These are phyloP conservation scores for Nakataea oryzae DNA, from an alignment of 2,329 filamentous ascomycete genomes.

Conservation along the genomic window DNA sequence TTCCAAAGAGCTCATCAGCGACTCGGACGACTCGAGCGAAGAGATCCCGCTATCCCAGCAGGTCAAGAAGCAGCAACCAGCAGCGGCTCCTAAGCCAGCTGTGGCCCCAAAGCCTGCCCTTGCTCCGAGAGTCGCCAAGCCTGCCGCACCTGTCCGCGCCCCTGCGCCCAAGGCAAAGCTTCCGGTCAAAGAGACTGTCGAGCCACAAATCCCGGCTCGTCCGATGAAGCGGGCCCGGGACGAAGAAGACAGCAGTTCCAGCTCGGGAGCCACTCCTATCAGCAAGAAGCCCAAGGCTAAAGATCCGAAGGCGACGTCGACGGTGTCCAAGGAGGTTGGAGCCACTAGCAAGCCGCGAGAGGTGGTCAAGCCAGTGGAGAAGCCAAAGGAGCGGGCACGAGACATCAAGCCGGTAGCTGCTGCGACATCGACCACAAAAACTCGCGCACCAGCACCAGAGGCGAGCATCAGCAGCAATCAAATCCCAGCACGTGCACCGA, in stretches of 20 bases:
- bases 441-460: constrained; percentile 8
- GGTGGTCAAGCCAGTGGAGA: neutral
- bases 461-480: constrained; percentile 4
- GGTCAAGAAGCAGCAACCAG: constrained; percentile 16
- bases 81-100: constrained; percentile 6
- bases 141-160: constrained; percentile 1
- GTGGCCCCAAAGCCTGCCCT: constrained; percentile 9
- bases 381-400: neutral
- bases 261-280: constrained; percentile 42
- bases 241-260: constrained; percentile 46
- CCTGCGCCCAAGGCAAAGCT: constrained; percentile 2
- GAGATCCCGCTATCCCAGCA: constrained; percentile 25
- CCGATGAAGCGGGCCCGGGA: constrained; percentile 43
- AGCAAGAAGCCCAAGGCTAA: constrained; percentile 46
- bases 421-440: neutral
- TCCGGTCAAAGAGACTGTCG: constrained; percentile 9
- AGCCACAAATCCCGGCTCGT: constrained; percentile 7
- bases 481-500: constrained; percentile 37
- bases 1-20: constrained; percentile 45
- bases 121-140: constrained; percentile 2
- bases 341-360: neutral
- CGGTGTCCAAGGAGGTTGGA: neutral
- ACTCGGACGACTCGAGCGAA: constrained; percentile 44
- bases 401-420: neutral
- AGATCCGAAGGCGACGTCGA: constrained; percentile 14